phyloP scores from a whole-genome alignment of 139 green algal genomes.

The Tetradesmus obliquus region DNA sequence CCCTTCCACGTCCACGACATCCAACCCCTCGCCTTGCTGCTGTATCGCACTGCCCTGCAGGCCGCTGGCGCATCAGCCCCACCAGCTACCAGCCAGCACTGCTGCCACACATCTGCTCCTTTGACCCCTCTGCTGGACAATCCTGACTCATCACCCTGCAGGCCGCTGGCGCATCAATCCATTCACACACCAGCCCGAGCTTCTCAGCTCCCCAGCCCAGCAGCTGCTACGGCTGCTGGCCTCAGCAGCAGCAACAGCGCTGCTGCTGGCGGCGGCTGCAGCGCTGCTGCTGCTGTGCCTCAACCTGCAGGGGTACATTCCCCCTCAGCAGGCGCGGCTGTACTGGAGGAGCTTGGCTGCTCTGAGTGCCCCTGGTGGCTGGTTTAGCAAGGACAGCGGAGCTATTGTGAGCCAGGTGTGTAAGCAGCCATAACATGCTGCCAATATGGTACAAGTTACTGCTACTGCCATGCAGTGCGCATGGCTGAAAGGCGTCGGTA shows the following conservation, averaged over 20 bases:
- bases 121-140: too few species aligned
- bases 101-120: too few species aligned
- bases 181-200: background rate
- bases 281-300: conserved; percentile 16
- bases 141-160: background rate
- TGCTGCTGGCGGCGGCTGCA: conserved; percentile 15
- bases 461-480: background rate
- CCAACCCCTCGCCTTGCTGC: too few species aligned
- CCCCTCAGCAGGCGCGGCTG: background rate
- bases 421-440: background rate
- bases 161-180: background rate
- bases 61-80: background rate
- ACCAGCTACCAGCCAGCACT: too few species aligned
- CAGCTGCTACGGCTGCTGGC: background rate
- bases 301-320: conserved; percentile 31
- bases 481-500: too few species aligned
- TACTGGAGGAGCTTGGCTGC: background rate
- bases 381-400: background rate
- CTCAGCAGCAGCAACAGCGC: background rate
- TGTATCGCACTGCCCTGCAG: background rate
- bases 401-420: conserved; percentile 7
- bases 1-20: too few species aligned
- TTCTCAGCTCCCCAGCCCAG: background rate
- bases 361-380: background rate
- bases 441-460: background rate